Evolutionary conservation across 306 rosid genomes (phyloP).

Genomic region (Lathyrus oleraceus): DNA sequence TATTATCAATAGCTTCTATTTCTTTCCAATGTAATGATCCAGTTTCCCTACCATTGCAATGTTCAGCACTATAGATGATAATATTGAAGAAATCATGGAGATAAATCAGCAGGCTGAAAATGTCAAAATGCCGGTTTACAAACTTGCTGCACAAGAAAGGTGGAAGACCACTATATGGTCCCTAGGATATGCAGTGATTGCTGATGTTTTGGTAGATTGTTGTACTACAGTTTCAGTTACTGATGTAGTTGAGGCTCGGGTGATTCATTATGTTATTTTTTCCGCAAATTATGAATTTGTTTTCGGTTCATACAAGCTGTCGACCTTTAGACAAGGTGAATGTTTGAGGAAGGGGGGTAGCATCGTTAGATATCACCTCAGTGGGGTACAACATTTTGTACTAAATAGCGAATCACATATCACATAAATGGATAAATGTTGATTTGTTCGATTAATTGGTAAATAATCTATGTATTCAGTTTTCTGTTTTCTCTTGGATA

Average conservation of each 20-base stretch:
- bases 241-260: neutral
- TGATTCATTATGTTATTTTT: neutral
- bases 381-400: neutral
- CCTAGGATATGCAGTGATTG: neutral
- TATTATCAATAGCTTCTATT: neutral
- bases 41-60: neutral
- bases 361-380: neutral
- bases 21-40: neutral
- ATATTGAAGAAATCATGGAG: neutral
- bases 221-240: neutral
- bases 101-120: neutral
- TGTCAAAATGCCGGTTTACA: neutral
- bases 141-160: neutral
- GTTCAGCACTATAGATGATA: neutral
- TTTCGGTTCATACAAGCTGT: neutral
- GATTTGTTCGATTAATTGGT: neutral
- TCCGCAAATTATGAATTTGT: neutral
- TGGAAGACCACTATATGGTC: neutral
- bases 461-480: neutral
- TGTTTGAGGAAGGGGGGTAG: neutral
- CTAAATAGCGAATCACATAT: too few relatives aligned
- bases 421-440: neutral
- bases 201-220: neutral
- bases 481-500: conserved; percentile 15
- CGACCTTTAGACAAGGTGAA: neutral